phyloP scores from a whole-genome alignment of 441 rosid species.

The Erysimum pusillum region DNA sequence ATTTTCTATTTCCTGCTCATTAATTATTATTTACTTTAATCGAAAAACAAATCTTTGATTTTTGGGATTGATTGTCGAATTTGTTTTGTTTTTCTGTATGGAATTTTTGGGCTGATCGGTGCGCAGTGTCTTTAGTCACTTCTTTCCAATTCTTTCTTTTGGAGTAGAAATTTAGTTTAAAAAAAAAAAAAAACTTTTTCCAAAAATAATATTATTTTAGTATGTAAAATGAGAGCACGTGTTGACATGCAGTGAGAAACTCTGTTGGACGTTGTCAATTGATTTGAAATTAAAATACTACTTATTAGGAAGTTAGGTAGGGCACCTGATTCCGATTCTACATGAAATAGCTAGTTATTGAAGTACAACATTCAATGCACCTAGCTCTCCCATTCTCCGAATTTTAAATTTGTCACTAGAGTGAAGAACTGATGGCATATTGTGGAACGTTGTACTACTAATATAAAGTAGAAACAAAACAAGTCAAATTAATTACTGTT shows the following conservation, averaged over 20 bases:
- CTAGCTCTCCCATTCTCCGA: conserved; percentile 16
- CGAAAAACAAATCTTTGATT: neutral
- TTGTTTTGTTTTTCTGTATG: neutral
- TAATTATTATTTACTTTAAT: neutral
- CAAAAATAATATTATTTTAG: neutral
- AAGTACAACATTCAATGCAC: conserved; percentile 40
- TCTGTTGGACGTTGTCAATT: conserved; percentile 28
- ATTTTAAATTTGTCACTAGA: conserved; percentile 20
- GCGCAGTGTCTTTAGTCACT: neutral
- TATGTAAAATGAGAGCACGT: conserved; percentile 33
- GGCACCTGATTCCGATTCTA: conserved; percentile 50
- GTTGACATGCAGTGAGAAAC: conserved; percentile 37
- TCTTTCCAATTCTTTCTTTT: conserved; percentile 5
- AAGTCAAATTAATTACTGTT: conserved; percentile 25
- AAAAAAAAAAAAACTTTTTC: no score
- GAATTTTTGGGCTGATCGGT: conserved; percentile 1
- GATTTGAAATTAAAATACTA: conserved; percentile 34
- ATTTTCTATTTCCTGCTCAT: neutral
- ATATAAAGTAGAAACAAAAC: conserved; percentile 6
- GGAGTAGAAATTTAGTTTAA: neutral
- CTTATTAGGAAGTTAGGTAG: conserved; percentile 18
- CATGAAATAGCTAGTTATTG: conserved; percentile 31
- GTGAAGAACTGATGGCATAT: neutral
- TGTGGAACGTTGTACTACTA: conserved; percentile 24
- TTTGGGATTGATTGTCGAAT: conserved; percentile 21